These are phyloP conservation scores for Chytridium lagenaria DNA, from an alignment of 371 early-diverging fungal species.

Conservation along the genomic window DNA sequence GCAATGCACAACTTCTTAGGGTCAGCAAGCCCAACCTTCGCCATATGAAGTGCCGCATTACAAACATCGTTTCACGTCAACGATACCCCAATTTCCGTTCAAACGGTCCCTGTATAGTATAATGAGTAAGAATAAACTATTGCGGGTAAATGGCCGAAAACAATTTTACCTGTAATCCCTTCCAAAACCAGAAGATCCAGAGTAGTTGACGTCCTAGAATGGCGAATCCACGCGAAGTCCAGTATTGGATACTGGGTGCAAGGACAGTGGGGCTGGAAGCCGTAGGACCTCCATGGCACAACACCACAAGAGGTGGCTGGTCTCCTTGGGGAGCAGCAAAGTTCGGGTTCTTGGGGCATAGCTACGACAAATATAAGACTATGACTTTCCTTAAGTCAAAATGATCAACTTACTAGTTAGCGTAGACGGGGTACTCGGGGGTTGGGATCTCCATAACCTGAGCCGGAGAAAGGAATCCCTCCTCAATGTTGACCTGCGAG, in stretches of 20 bases:
- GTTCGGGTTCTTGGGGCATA: conserved; percentile 73
- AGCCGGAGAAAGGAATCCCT: conserved; percentile 65
- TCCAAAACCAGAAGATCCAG: conserved; percentile 78
- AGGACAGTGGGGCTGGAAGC: conserved; percentile 46
- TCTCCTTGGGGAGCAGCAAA: conserved; percentile 59
- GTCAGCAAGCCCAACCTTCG: conserved; percentile 65
- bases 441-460: conserved; percentile 71
- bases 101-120: conserved; percentile 67
- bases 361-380: conserved; percentile 17
- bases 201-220: conserved; percentile 77
- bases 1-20: conserved; percentile 65
- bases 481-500: conserved; percentile 25
- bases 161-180: conserved; percentile 57
- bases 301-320: conserved; percentile 70
- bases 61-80: conserved; percentile 80
- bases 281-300: conserved; percentile 80
- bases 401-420: conserved; percentile 53
- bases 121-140: conserved; percentile 5
- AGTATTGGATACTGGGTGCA: conserved; percentile 66
- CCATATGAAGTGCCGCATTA: conserved; percentile 70
- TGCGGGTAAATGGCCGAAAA: background rate
- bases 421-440: conserved; percentile 36
- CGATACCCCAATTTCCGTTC: conserved; percentile 70
- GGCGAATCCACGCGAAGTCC: conserved; percentile 79
- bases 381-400: conserved; percentile 32